These are phyloP conservation scores for Annulohypoxylon maeteangense DNA, from an alignment of 495 filamentous ascomycete species.

Conservation along the genomic window DNA sequence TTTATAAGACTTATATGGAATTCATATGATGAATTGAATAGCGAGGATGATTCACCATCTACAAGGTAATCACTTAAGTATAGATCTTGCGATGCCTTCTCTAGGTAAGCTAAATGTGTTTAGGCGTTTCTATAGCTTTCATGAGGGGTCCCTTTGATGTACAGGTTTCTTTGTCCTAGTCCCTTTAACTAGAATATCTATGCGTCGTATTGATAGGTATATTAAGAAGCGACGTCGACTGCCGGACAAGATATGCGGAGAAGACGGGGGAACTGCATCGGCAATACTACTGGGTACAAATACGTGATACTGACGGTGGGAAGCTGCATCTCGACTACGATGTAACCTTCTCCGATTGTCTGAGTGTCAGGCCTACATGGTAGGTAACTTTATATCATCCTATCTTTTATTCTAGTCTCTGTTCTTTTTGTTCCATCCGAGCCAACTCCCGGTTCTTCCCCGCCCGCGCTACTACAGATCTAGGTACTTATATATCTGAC, in stretches of 20 bases:
- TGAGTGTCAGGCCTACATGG: not conserved
- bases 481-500: not conserved
- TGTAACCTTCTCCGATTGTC: slow-evolving; percentile 24
- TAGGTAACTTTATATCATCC: not conserved
- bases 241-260: slow-evolving; percentile 34
- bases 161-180: slow-evolving; percentile 5
- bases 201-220: not conserved
- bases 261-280: slow-evolving; percentile 25
- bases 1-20: not conserved
- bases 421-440: slow-evolving; percentile 2
- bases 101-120: not conserved
- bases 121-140: too few species aligned
- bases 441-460: not conserved
- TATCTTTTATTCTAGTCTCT: not conserved
- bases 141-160: slow-evolving; percentile 2
- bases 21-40: not conserved
- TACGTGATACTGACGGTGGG: slow-evolving; percentile 12
- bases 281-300: slow-evolving; percentile 16
- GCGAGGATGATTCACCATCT: not conserved
- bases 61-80: not conserved
- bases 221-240: slow-evolving; percentile 10
- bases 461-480: not conserved
- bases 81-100: not conserved
- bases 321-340: slow-evolving; percentile 6
- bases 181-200: slow-evolving; percentile 1